phyloP scores from a whole-genome alignment of 139 green algal genomes.

The Coelastrella sp. region DNA sequence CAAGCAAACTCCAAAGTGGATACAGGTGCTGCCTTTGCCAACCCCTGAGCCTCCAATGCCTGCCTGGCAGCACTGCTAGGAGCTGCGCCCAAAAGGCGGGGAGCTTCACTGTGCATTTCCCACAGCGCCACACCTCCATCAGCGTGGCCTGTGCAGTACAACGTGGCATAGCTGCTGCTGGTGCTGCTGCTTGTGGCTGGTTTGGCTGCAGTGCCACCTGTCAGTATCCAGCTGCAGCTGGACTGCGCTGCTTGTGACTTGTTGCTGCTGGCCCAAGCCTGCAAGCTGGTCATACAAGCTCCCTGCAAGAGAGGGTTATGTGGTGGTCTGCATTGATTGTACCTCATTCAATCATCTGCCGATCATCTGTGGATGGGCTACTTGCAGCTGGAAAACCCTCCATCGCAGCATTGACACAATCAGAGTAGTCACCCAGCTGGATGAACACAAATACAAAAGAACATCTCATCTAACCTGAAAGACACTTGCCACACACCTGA shows the following conservation, averaged over 20 bases:
- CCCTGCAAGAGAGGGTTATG: slow-evolving; percentile 14
- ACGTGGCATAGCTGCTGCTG: slow-evolving; percentile 18
- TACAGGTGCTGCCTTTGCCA: slow-evolving; percentile 22
- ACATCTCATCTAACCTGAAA: too few species aligned
- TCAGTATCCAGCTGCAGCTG: slow-evolving; percentile 1
- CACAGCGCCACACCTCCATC: slow-evolving; percentile 62
- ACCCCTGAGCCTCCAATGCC: not conserved
- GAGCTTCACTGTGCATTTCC: slow-evolving; percentile 49
- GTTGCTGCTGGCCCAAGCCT: slow-evolving; percentile 8
- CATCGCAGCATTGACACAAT: too few species aligned
- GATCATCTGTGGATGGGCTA: too few species aligned
- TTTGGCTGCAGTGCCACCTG: not conserved
- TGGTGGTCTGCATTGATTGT: too few species aligned
- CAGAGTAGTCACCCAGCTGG: too few species aligned
- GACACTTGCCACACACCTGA: slow-evolving; percentile 5
- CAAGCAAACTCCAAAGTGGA: slow-evolving; percentile 53
- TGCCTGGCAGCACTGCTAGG: slow-evolving; percentile 12
- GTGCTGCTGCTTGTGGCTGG: slow-evolving; percentile 1
- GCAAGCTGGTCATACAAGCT: slow-evolving; percentile 41
- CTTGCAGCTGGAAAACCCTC: too few species aligned
- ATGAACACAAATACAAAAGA: too few species aligned
- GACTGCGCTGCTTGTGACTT: not conserved
- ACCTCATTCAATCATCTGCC: too few species aligned
- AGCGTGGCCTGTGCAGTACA: slow-evolving; percentile 51
- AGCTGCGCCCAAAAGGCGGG: slow-evolving; percentile 45